Evolutionary conservation across 2,329 filamentous ascomycete species (phyloP), one percentile per base, ranked within the genome.

Genomic region (Calonectria montana): DNA sequence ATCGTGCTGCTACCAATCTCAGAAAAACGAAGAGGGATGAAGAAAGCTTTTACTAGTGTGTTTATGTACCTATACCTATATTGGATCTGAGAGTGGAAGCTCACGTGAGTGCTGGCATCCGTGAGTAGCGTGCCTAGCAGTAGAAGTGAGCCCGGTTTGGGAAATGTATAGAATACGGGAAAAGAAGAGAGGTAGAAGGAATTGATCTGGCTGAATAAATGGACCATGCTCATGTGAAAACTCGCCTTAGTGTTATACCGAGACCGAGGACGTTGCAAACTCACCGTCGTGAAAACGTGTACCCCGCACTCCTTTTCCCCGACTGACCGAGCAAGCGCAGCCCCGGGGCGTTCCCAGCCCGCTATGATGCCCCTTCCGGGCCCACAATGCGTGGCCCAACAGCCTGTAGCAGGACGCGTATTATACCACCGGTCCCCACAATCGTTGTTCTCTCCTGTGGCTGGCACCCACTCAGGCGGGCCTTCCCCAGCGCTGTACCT

Each of bases 301-400:
- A 65, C 75, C 74, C 76, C 78, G 78, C 76, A 78, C 65, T 55
- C 35, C 69, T 73, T 76, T 79, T 68, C 67, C 77, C 78, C 78
- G 78, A 79, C 70, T 65, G 59, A 65, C 77, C 77, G 76, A 79
- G 71, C 69, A 48, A 61, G 61, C 48, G 31, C 37, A 43, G 12
- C 43, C 53, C 29, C 62, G 45, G 31, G 31, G 31, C 45, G 63
- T 50, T 37, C 29, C 47, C 16, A 27, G n/a, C 35, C 63, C 47
- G 37, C 45, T 47, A 47, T 64, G n/a, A 59, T 59, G 21, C 31
- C 35, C 39, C n/a, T 21, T 23, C 21, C 13, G 53, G 53, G 68
- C 57, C 76, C 75, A 75, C 73, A 72, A 57, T 31, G 59, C 25
- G 6, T 25, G 16, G 31, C 21, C 8, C n/a, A 27, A 31, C 69